phyloP scores from a whole-genome alignment of 2,329 filamentous ascomycete genomes.

The Sarocladiaceae sp. region DNA sequence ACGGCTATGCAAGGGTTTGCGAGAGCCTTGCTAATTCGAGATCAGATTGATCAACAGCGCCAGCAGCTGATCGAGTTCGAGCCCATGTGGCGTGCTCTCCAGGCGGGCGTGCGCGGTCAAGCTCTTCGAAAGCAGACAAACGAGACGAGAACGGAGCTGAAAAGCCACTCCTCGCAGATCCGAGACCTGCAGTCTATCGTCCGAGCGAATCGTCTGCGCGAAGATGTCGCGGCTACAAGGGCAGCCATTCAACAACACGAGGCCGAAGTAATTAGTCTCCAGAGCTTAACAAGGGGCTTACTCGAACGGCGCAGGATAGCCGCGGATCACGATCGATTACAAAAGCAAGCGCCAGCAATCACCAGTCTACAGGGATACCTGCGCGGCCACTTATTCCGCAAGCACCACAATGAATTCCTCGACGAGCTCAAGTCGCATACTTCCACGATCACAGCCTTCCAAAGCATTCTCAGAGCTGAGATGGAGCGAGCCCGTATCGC shows the following conservation, averaged over 20 bases:
- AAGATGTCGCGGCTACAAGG: slow-evolving; percentile 43
- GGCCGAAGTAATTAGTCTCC: slow-evolving; percentile 44
- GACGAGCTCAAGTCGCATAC: slow-evolving; percentile 67
- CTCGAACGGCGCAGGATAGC: slow-evolving; percentile 48
- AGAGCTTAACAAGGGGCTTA: slow-evolving; percentile 59
- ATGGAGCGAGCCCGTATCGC: slow-evolving; percentile 71
- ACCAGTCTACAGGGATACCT: slow-evolving; percentile 61
- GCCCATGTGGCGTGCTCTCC: slow-evolving; percentile 44
- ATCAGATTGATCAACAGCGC: slow-evolving; percentile 45
- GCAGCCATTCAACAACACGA: slow-evolving; percentile 44
- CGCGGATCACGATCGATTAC: slow-evolving; percentile 49
- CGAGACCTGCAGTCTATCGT: slow-evolving; percentile 46
- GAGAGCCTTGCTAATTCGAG: slow-evolving; percentile 57
- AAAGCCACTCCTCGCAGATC: slow-evolving; percentile 37
- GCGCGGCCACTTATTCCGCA: slow-evolving; percentile 62
- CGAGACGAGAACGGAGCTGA: slow-evolving; percentile 44
- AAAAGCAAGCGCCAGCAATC: slow-evolving; percentile 52
- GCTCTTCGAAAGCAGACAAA: slow-evolving; percentile 40
- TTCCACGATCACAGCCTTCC: slow-evolving; percentile 63
- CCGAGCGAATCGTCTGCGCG: slow-evolving; percentile 51
- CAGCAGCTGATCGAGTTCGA: slow-evolving; percentile 47
- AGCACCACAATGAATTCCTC: slow-evolving; percentile 58
- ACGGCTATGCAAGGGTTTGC: slow-evolving; percentile 61
- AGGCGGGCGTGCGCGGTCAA: slow-evolving; percentile 41
- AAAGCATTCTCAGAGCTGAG: slow-evolving; percentile 75